Evolutionary conservation across 1,284 basidiomycete species (phyloP), one percentile per base, ranked within the genome.

Genomic region (Ganoderma sinense): DNA sequence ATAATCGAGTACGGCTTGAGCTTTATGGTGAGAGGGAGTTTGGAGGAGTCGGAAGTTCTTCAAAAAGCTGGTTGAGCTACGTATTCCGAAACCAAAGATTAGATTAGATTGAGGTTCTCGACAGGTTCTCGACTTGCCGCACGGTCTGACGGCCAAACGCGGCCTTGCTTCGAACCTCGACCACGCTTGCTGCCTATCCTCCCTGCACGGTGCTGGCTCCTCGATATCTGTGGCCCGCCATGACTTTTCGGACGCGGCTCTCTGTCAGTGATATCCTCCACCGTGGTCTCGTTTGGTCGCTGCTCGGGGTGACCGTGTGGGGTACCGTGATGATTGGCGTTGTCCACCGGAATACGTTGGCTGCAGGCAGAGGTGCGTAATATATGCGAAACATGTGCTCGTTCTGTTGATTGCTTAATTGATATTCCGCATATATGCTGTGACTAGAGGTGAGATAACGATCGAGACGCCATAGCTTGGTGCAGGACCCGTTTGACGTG

Each of bases 281-380:
- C 62, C 76, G 79, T 39, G 75, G 76, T 3, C 18, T 45, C 43
- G 43, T 45, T 45, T 20, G 43, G 43, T 45, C 43, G 16, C 43
- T 45, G 43, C 43, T 78, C 1, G 79, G 79, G 4, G 69, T 80
- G 26, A 75, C 74, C 45, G 74, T 76, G 2, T 78, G 77, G 77
- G 79, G 78, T 2, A 48, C 77, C 23, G 76, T 76, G 62, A 77
- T 76, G 76, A 80, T 79, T 29, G 79, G 77, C 11, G 73, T 75
- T n/a, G 76, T 78, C 13, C 79, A 80, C 66, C 72, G 73, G 41
- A 74, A 78, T 41, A 80, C 75, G 7, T n/a, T 80, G 62, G 66
- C 59, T 64, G 74, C 77, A 20, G 78, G 79, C 23, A 71, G 72
- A 76, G 78, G 78, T 78, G 68, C 63, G 76, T 74, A 26, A 13